Evolutionary conservation across 371 early-diverging fungal genomes (phyloP).

Genomic region (Chytridium lagenaria): DNA sequence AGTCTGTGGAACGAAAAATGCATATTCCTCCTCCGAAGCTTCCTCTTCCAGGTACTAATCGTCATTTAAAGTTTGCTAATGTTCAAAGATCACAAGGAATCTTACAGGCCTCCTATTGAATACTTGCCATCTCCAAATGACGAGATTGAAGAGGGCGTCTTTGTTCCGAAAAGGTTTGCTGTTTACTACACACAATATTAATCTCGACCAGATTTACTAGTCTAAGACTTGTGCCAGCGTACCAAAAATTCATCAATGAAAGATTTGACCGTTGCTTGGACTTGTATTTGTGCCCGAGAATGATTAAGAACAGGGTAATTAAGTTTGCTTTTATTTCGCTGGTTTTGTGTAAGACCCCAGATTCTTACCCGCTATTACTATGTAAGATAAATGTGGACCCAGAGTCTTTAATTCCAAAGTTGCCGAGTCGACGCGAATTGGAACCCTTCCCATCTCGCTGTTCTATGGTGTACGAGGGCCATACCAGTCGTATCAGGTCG

Average conservation of each 20-base stretch:
- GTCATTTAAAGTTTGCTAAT: not conserved
- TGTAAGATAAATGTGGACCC: slow-evolving; percentile 89
- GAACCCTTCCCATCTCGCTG: slow-evolving; percentile 91
- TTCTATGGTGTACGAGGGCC: slow-evolving; percentile 81
- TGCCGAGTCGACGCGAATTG: slow-evolving; percentile 95
- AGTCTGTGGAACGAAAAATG: slow-evolving; percentile 61
- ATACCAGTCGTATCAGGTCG: slow-evolving; percentile 78
- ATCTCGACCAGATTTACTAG: slow-evolving; percentile 37
- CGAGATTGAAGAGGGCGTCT: slow-evolving; percentile 47
- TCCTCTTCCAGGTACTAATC: slow-evolving; percentile 68
- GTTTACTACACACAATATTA: too few species aligned
- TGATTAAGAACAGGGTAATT: slow-evolving; percentile 74
- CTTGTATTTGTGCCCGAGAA: slow-evolving; percentile 94
- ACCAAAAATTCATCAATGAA: slow-evolving; percentile 86
- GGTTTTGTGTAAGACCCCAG: not conserved
- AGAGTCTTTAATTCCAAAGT: slow-evolving; percentile 90
- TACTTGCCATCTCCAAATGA: slow-evolving; percentile 65
- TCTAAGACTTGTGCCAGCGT: slow-evolving; percentile 88
- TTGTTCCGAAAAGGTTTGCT: slow-evolving; percentile 82
- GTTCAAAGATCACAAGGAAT: slow-evolving; percentile 76
- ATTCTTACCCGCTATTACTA: slow-evolving; percentile 13
- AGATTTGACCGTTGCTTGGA: slow-evolving; percentile 96
- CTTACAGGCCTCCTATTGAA: slow-evolving; percentile 98
- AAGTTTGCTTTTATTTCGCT: slow-evolving; percentile 1
- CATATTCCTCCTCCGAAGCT: slow-evolving; percentile 93